These are phyloP conservation scores for Pichia heedii DNA, from an alignment of 805 yeast species.

Conservation along the genomic window DNA sequence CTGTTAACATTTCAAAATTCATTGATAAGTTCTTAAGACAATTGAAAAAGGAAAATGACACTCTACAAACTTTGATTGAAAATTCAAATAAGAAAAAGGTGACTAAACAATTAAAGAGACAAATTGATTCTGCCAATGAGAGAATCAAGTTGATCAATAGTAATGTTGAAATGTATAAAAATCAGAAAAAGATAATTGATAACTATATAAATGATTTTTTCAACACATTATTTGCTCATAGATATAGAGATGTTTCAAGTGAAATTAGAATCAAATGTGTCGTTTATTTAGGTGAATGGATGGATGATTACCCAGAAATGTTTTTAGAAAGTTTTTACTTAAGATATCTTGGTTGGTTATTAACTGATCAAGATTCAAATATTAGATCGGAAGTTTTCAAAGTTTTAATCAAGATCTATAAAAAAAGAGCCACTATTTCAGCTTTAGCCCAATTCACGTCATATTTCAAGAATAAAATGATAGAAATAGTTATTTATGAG, in stretches of 20 bases:
- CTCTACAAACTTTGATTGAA: slow-evolving; percentile 7
- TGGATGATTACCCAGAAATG: slow-evolving; percentile 56
- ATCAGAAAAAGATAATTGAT: slow-evolving; percentile 44
- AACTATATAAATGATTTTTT: slow-evolving; percentile 57
- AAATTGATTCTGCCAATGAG: slow-evolving; percentile 27
- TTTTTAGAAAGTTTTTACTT: slow-evolving; percentile 64
- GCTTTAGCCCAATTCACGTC: slow-evolving; percentile 75
- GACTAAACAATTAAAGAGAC: slow-evolving; percentile 22
- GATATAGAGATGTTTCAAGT: slow-evolving; percentile 76
- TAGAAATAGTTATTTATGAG: slow-evolving; percentile 54
- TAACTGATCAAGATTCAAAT: slow-evolving; percentile 55
- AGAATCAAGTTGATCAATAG: slow-evolving; percentile 39
- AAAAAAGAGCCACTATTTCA: slow-evolving; percentile 36
- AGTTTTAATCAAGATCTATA: slow-evolving; percentile 41
- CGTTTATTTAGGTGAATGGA: slow-evolving; percentile 57
- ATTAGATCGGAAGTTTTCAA: slow-evolving; percentile 62
- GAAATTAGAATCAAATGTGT: slow-evolving; percentile 64
- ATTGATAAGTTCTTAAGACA: slow-evolving; percentile 39
- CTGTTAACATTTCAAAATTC: slow-evolving; percentile 28
- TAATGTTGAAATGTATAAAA: slow-evolving; percentile 33
- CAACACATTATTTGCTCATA: slow-evolving; percentile 57
- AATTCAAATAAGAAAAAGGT: slow-evolving; percentile 9
- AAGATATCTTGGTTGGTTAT: slow-evolving; percentile 75
- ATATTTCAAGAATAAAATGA: slow-evolving; percentile 54
- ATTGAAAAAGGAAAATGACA: slow-evolving; percentile 24